These are phyloP conservation scores for Pterocarpus santalinus DNA, from an alignment of 306 rosid genomes.

Conservation along the genomic window DNA sequence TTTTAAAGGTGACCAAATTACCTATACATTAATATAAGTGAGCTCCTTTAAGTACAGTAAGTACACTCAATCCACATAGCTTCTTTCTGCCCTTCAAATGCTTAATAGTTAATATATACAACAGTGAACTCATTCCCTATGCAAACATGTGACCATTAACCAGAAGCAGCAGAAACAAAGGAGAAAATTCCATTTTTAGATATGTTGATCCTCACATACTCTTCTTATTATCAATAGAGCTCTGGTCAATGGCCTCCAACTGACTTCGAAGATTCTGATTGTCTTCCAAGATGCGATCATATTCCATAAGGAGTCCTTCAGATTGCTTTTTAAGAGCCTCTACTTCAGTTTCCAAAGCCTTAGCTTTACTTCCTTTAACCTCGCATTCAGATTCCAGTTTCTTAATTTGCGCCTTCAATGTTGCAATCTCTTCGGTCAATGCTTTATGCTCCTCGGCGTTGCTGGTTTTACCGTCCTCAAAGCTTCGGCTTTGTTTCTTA, in stretches of 20 bases:
- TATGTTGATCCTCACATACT: slow-evolving; percentile 49
- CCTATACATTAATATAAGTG: slow-evolving; percentile 24
- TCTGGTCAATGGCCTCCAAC: slow-evolving; percentile 67
- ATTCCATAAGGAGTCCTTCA: slow-evolving; percentile 85
- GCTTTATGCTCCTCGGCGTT: slow-evolving; percentile 62
- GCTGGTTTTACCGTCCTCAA: slow-evolving; percentile 72
- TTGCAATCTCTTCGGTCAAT: slow-evolving; percentile 63
- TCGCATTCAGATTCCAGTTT: slow-evolving; percentile 75
- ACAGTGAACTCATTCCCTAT: slow-evolving; percentile 36
- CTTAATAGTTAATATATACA: neutral
- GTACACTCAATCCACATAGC: slow-evolving; percentile 24
- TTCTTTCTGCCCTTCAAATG: slow-evolving; percentile 7
- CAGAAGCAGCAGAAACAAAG: slow-evolving; percentile 33
- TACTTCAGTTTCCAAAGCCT: slow-evolving; percentile 67
- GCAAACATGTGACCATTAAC: slow-evolving; percentile 22
- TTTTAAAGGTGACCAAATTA: slow-evolving; percentile 13
- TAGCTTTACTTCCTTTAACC: slow-evolving; percentile 60
- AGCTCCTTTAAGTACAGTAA: slow-evolving; percentile 36
- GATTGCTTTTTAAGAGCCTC: slow-evolving; percentile 90
- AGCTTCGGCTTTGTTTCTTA: slow-evolving; percentile 83
- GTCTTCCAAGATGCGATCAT: slow-evolving; percentile 84
- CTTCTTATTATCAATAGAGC: slow-evolving; percentile 60
- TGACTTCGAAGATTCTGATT: slow-evolving; percentile 85
- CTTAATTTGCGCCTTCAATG: slow-evolving; percentile 60
- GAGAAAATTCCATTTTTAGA: slow-evolving; percentile 24